These are phyloP conservation scores for Dactylellina cionopaga DNA, from an alignment of 2,329 filamentous ascomycete species.

Conservation along the genomic window DNA sequence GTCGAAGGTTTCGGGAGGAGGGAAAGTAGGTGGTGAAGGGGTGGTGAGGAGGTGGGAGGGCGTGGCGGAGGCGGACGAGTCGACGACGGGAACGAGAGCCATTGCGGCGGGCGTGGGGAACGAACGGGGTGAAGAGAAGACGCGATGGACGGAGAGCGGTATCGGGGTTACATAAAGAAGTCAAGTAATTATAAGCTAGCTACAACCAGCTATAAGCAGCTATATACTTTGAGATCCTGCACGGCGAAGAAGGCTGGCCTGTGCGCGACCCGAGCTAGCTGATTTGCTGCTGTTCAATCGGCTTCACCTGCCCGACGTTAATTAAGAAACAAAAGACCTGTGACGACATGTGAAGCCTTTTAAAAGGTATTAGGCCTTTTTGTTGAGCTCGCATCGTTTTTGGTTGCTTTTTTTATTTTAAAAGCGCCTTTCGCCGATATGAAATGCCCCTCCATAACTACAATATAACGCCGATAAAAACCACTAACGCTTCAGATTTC, in stretches of 20 bases:
- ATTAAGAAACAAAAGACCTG: constrained; percentile 19
- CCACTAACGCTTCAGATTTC: too few relatives aligned
- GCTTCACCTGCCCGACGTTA: constrained; percentile 8
- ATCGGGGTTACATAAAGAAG: constrained; percentile 1
- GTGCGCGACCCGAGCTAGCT: constrained; percentile 9
- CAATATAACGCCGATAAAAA: not conserved
- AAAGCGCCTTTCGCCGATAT: constrained; percentile 31
- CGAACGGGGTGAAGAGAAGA: constrained; percentile 51
- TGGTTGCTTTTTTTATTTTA: constrained; percentile 44
- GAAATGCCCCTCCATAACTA: constrained; percentile 11
- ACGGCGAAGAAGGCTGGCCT: constrained; percentile 28
- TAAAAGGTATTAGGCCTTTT: too few relatives aligned
- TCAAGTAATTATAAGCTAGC: too few relatives aligned
- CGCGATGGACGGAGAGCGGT: constrained; percentile 54
- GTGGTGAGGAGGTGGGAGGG: constrained; percentile 54
- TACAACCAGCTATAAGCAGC: too few relatives aligned
- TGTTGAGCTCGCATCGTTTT: too few relatives aligned
- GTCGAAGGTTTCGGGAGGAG: constrained; percentile 59
- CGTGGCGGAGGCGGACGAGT: constrained; percentile 51
- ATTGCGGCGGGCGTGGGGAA: constrained; percentile 54
- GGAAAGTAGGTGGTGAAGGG: constrained; percentile 56
- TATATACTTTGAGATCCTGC: not conserved
- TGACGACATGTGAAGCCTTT: constrained; percentile 21
- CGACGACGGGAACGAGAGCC: constrained; percentile 56
- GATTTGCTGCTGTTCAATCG: too few relatives aligned